Evolutionary conservation across 371 early-diverging fungal species (phyloP).

Genomic region (Mortierella sp.): DNA sequence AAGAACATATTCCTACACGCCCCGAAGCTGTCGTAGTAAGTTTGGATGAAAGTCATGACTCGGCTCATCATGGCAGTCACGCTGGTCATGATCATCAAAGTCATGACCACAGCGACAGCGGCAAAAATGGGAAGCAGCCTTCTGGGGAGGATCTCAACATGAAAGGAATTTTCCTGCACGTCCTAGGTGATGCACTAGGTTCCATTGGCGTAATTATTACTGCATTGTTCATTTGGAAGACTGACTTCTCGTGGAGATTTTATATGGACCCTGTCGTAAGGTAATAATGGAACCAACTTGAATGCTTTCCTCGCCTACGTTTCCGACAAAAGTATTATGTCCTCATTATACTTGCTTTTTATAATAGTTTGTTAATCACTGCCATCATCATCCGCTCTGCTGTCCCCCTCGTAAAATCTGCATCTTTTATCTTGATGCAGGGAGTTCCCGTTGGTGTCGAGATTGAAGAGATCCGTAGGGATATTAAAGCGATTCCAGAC

Average conservation of each 20-base stretch:
- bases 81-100: conserved; percentile 44
- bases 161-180: conserved; percentile 95
- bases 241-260: conserved; percentile 73
- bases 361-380: conserved; percentile 65
- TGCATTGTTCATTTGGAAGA: conserved; percentile 85
- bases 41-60: conserved; percentile 48
- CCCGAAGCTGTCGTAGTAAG: conserved; percentile 16
- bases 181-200: conserved; percentile 95
- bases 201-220: conserved; percentile 92
- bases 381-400: conserved; percentile 75
- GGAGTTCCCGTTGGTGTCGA: conserved; percentile 81
- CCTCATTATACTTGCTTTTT: conserved; percentile 28
- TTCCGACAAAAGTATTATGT: not conserved
- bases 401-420: conserved; percentile 78
- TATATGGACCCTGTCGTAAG: conserved; percentile 86
- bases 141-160: conserved; percentile 81
- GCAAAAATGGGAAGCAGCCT: conserved; percentile 43
- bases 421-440: conserved; percentile 88
- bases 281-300: conserved; percentile 20
- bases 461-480: conserved; percentile 72
- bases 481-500: conserved; percentile 69
- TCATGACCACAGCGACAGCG: conserved; percentile 60
- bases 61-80: conserved; percentile 57
- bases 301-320: not conserved
- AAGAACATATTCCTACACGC: not conserved